Evolutionary conservation across 805 yeast genomes (phyloP).

Genomic region (Teunomyces barrocoloradensis): DNA sequence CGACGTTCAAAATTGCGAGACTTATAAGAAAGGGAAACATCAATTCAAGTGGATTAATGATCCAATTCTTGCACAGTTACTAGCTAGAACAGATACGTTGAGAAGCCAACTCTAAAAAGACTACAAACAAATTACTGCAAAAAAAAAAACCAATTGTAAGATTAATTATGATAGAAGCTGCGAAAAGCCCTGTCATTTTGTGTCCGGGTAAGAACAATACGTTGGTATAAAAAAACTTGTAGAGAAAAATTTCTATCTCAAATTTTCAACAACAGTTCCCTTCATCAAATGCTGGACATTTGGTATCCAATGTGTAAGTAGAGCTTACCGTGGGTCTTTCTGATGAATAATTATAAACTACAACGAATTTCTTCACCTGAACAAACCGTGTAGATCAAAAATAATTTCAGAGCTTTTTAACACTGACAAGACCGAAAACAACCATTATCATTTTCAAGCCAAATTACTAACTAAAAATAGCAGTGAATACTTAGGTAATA

Average conservation of each 20-base stretch:
- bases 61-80: neutral
- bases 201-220: neutral
- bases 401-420: slow-evolving; percentile 67
- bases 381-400: slow-evolving; percentile 52
- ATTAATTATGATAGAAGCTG: neutral
- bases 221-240: neutral
- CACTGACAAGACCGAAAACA: slow-evolving; percentile 42
- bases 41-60: slow-evolving; percentile 1
- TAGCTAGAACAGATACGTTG: neutral
- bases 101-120: neutral
- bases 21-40: neutral
- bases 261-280: neutral
- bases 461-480: slow-evolving; percentile 7
- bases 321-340: neutral
- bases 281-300: neutral
- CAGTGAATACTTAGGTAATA: slow-evolving; percentile 4
- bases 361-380: slow-evolving; percentile 74
- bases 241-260: neutral
- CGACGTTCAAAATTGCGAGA: neutral
- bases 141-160: neutral
- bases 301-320: slow-evolving; percentile 3
- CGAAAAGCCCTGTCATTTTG: neutral
- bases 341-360: slow-evolving; percentile 34
- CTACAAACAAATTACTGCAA: neutral
- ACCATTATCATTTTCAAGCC: neutral